Evolutionary conservation across 345 rosid species (phyloP), one percentile per base, ranked within the genome.

Genomic region (Toxicodendron radicans): DNA sequence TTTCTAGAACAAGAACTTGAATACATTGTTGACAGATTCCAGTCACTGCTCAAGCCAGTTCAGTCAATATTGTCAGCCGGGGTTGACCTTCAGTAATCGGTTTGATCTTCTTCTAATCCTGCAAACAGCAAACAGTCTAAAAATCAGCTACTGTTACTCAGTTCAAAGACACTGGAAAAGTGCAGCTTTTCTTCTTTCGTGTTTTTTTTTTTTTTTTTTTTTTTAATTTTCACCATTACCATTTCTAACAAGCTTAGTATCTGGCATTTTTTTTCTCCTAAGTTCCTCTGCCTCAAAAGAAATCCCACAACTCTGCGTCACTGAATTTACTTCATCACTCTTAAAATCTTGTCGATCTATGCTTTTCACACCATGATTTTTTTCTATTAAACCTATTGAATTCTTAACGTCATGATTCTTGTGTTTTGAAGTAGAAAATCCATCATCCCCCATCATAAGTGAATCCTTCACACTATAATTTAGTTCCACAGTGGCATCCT

Each of bases 41-140:
- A 49, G 18, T 48, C 67, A 30, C 27, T 45, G 66, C 65, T 32
- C 59, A 58, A 45, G 35, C 20, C n/a, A 53, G 30, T 27, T 77
- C 76, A 21, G 63, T 62, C 65, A 48, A 58, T 45, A 27, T 41
- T 18, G 60, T 72, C 77, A 51, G 18, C 73, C 49, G 16, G 52
- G 21, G 45, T 54, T 48, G 69, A 54, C 72, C 38, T 58, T 13
- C 43, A 43, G 17, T 13, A 43, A 57, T 75, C 70, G 70, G 58
- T 56, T 5, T 53, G 73, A 61, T 72, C 78, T 72, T 76, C 79
- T 21, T 79, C 77, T 30, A 75, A 33, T 76, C 79, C 87, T 83
- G 79, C 20, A 75, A 66, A 77, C 60, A 35, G 59, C 69, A 66
- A 51, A 1, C 5, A 67, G 49, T 33, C 62, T 58, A 72, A 61